These are phyloP conservation scores for Boletus coccyginus DNA, from an alignment of 768 basidiomycete genomes.

Conservation along the genomic window DNA sequence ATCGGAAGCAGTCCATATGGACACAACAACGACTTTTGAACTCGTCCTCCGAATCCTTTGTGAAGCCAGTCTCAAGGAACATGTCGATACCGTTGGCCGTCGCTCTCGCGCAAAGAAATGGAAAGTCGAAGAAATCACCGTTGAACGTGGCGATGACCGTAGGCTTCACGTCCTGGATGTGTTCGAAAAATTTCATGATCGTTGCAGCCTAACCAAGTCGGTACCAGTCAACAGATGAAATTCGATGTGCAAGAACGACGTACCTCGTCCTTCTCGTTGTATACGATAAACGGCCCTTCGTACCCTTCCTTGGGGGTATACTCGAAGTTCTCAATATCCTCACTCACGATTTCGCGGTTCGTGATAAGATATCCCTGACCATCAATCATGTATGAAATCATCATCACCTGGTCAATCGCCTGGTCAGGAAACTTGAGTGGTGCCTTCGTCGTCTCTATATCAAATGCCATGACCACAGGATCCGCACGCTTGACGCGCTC, in stretches of 20 bases:
- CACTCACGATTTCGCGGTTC: slow-evolving; percentile 94
- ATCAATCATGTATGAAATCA: slow-evolving; percentile 99
- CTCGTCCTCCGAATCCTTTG: slow-evolving; percentile 89
- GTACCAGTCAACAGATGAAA: neutral
- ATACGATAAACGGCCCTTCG: slow-evolving; percentile 93
- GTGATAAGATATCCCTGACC: slow-evolving; percentile 97
- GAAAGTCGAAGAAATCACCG: slow-evolving; percentile 99
- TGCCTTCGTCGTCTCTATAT: slow-evolving; percentile 99
- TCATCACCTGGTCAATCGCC: slow-evolving; percentile 97
- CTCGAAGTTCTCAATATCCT: slow-evolving; percentile 98
- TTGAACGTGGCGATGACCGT: slow-evolving; percentile 99
- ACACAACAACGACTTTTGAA: slow-evolving; percentile 90
- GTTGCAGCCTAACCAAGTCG: slow-evolving; percentile 60
- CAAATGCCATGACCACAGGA: slow-evolving; percentile 97
- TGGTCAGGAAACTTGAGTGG: slow-evolving; percentile 99
- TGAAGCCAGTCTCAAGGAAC: slow-evolving; percentile 92
- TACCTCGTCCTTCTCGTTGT: slow-evolving; percentile 93
- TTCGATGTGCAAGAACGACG: slow-evolving; percentile 8
- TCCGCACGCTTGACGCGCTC: slow-evolving; percentile 98
- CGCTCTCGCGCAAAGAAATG: slow-evolving; percentile 86
- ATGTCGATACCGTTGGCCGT: slow-evolving; percentile 92
- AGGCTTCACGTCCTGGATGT: slow-evolving; percentile 90
- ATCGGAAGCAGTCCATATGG: slow-evolving; percentile 99
- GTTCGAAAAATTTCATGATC: slow-evolving; percentile 87
- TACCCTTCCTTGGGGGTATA: slow-evolving; percentile 98